These are phyloP conservation scores for Spizellomyces sp. DNA, from an alignment of 192 early-diverging fungal species.

Conservation along the genomic window DNA sequence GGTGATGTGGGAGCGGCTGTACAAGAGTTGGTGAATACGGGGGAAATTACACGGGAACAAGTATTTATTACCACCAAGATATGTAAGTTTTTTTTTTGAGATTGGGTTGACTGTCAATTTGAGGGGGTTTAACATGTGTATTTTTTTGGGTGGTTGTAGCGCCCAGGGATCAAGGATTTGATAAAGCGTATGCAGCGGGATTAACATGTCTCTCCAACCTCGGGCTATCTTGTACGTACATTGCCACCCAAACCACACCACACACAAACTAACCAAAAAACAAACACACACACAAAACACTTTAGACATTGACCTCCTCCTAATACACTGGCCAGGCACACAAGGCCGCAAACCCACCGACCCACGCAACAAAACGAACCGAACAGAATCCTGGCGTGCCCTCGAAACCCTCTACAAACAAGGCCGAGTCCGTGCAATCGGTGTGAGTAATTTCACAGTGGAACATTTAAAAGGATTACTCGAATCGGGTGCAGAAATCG, in stretches of 20 bases:
- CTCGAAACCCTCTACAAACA: constrained; percentile 37
- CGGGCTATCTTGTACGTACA: constrained; percentile 4
- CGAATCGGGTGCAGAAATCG: not conserved
- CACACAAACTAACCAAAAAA: too few species aligned
- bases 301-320: constrained; percentile 30
- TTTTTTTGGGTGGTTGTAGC: constrained; percentile 5
- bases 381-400: constrained; percentile 40
- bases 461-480: constrained; percentile 43
- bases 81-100: not conserved
- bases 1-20: constrained; percentile 28
- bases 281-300: not conserved
- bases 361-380: constrained; percentile 31
- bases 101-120: not conserved
- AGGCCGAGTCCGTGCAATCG: constrained; percentile 60
- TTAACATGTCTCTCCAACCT: constrained; percentile 33
- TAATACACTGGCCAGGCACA: constrained; percentile 40
- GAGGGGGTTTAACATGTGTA: not conserved
- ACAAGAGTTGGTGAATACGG: constrained; percentile 9
- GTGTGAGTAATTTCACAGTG: constrained; percentile 69
- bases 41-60: constrained; percentile 22
- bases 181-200: constrained; percentile 40
- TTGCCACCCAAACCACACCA: not conserved
- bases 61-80: constrained; percentile 52
- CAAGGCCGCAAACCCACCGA: constrained; percentile 16
- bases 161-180: constrained; percentile 38